Evolutionary conservation across 495 filamentous ascomycete species (phyloP), one percentile per base, ranked within the genome.

Genomic region (Terfezia claveryi): DNA sequence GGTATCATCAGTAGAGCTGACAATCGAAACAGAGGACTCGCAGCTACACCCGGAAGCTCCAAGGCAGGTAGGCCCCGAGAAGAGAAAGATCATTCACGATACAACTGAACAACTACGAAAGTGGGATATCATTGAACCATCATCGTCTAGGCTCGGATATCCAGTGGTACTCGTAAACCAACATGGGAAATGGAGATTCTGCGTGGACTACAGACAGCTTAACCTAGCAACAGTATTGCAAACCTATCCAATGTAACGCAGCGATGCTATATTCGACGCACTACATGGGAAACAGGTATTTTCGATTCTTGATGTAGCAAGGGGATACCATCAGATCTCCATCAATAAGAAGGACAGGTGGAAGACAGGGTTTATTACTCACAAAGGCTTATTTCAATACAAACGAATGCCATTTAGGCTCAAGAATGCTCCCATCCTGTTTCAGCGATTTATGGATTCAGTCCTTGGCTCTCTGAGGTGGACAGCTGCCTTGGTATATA

Each of bases 401-500:
- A 51, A 51, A 20, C 9, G 49, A 11, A 12, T 51, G 20, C 49
- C 49, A 12, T 51, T 51, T 51, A 20, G 49, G 9, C 49, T 51
- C 10, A 51, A 51, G 23, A 56, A 56, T 50, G 49, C 55, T 16
- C 55, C 55, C 8, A 50, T 50, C 0, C 8, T 41, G 4, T 56
- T 56, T 20, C 55, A 56, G 23, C 36, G 55, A 3, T 38, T 56
- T 36, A 56, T 56, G 55, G 55, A 56, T 23, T 23, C 11, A 3
- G 17, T 56, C 0, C 44, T 53, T 5, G 44, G 46, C 2, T 37
- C 37, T 2, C 36, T 56, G 3, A 27, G 49, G 3, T 56, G 44
- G 46, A 17, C 23, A n/a, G 44, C 55, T 11, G 55, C 55, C 0
- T 8, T 56, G n/a, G 55, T 56, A 1, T 56, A 56, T 38, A 56